Evolutionary conservation across 345 rosid genomes (phyloP), one percentile per base, ranked within the genome.

Genomic region (Cochlearia excelsa): DNA sequence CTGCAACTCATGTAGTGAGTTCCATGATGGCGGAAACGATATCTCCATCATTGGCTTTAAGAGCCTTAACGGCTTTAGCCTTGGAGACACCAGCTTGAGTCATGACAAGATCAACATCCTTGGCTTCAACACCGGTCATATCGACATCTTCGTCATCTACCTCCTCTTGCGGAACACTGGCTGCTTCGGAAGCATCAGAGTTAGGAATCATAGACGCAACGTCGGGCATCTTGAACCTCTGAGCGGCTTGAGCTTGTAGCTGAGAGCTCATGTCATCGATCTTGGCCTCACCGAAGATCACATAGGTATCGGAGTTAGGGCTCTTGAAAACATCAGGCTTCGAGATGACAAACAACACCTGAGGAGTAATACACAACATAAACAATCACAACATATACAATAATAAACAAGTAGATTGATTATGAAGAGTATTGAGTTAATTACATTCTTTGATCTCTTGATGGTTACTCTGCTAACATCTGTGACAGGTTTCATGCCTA

Each of bases 291-390:
- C 95, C 90, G 5, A 90, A 90, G 41, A 87, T 80, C 67, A 90
- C 23, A 16, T 16, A 16, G 23, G 23, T 16, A 16, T 16, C 23
- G 23, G 95, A 80, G 42, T 87, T 81, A 0, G 97, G 88, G 71
- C 90, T 83, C 80, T 90, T 90, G 78, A 83, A 90, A 9, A 87
- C 93, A 75, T 90, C 93, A 2, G 95, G 93, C 71, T 90, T 90
- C 9, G 97, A 84, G 69, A 87, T 83, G 72, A 87, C 86, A 80
- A 81, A 90, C 61, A 84, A 74, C 46, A 86, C 70, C 96, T 88
- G 82, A 29, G 37, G 1, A 4, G 51, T 16, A 6, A 26, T 40
- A 6, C 65, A 69, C 4, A 54, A 65, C 44, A 4, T 3, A n/a
- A 16, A 16, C 23, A 30, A 23, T 57, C 59, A 62, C 49, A 11